Conservation (phyloP, 257 asterid species). For the Penstemon barbatus region DNA sequence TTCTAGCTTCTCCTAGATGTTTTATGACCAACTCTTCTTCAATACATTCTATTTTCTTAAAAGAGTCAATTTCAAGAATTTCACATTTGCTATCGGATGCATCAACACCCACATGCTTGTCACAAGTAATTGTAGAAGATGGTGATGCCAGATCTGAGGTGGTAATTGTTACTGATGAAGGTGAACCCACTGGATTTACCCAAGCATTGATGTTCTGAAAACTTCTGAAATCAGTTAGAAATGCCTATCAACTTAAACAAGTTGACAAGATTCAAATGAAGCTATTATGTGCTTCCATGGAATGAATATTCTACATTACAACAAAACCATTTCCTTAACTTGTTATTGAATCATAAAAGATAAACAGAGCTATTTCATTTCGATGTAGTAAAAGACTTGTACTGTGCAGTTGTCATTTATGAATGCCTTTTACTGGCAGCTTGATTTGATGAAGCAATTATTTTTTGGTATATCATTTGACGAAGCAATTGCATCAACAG, state of each 20-base stretch:
- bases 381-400: no score
- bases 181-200: constrained; percentile 18
- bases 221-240: constrained; percentile 23
- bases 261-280: background rate
- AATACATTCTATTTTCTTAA: constrained; percentile 9
- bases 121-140: constrained; percentile 25
- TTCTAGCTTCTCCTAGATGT: constrained; percentile 38
- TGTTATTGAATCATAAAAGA: no score
- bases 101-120: constrained; percentile 11
- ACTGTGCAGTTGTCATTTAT: no score
- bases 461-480: no score
- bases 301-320: background rate
- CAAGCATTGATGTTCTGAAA: constrained; percentile 22
- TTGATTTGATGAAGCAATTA: no score
- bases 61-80: background rate
- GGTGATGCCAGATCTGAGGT: constrained; percentile 31
- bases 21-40: constrained; percentile 36
- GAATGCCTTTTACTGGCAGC: no score
- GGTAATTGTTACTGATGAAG: constrained; percentile 18
- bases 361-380: no score
- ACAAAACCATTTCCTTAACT: no score
- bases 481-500: no score
- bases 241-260: background rate
- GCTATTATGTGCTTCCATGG: background rate
- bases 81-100: background rate